These are phyloP conservation scores for Lactifluus subvellereus DNA, from an alignment of 768 basidiomycete species.

Conservation along the genomic window DNA sequence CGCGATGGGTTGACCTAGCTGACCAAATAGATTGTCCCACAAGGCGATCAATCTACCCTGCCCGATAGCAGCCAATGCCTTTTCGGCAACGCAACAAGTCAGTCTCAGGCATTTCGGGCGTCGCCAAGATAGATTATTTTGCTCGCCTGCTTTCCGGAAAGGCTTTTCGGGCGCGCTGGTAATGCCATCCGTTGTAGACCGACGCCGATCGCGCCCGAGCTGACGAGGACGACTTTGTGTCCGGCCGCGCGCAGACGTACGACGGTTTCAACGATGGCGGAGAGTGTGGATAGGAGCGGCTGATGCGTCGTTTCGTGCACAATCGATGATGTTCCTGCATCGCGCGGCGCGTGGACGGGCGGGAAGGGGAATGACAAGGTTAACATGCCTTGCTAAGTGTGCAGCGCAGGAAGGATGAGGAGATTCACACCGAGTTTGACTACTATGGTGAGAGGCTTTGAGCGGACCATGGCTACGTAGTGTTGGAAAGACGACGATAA, in stretches of 20 bases:
- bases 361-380: neutral
- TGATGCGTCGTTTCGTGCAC: slow-evolving; percentile 92
- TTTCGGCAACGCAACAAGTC: neutral
- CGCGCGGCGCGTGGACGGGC: neutral
- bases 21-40: slow-evolving; percentile 95
- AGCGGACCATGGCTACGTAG: slow-evolving; percentile 6
- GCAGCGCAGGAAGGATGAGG: neutral
- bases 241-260: slow-evolving; percentile 69
- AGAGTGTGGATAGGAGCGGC: slow-evolving; percentile 85
- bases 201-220: slow-evolving; percentile 96
- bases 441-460: slow-evolving; percentile 22
- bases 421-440: slow-evolving; percentile 32
- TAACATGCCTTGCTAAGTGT: neutral
- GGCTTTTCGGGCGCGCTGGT: slow-evolving; percentile 68
- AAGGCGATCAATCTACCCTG: slow-evolving; percentile 94
- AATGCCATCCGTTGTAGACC: slow-evolving; percentile 90
- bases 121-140: neutral
- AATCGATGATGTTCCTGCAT: slow-evolving; percentile 88
- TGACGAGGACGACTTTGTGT: slow-evolving; percentile 92
- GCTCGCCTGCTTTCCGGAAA: slow-evolving; percentile 87
- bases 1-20: slow-evolving; percentile 91
- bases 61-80: slow-evolving; percentile 96
- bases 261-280: slow-evolving; percentile 88
- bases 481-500: neutral
- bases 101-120: neutral